Evolutionary conservation across 768 basidiomycete species (phyloP).

Genomic region (Lyophyllum atratum): DNA sequence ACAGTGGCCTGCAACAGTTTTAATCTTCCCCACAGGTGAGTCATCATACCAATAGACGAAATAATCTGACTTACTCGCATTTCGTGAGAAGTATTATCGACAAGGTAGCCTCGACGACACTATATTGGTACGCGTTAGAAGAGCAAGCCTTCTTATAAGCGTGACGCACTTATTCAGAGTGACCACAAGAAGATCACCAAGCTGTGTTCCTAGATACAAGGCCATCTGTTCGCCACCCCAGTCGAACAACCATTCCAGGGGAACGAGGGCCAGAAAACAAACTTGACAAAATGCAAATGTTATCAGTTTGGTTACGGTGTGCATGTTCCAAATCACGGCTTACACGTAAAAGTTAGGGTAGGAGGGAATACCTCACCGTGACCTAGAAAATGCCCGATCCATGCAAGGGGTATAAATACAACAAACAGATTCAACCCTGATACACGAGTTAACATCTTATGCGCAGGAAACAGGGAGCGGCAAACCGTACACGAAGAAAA

Average conservation of each 20-base stretch:
- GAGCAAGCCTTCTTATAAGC: background rate
- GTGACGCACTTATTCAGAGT: conserved; percentile 22
- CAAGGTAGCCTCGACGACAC: conserved; percentile 71
- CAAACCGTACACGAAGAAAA: conserved; percentile 51
- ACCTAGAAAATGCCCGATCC: conserved; percentile 63
- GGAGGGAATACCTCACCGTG: conserved; percentile 29
- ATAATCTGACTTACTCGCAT: conserved; percentile 59
- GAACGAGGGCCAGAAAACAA: conserved; percentile 65
- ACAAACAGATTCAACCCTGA: conserved; percentile 62
- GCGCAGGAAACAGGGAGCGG: background rate
- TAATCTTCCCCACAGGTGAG: conserved; percentile 39
- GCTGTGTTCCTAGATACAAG: conserved; percentile 57
- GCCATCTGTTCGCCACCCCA: conserved; percentile 61
- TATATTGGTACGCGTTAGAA: conserved; percentile 23
- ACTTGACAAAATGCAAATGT: conserved; percentile 36
- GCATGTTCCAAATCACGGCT: background rate
- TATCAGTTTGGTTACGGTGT: background rate
- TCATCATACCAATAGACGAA: background rate
- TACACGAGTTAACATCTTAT: background rate
- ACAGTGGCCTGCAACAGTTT: conserved; percentile 70
- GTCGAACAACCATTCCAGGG: conserved; percentile 67
- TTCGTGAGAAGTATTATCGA: conserved; percentile 68
- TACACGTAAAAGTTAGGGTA: conserved; percentile 40
- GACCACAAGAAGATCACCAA: conserved; percentile 64
- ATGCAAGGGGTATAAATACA: conserved; percentile 60